Conservation (phyloP, 1,139 yeast genomes). For the Diutina scorzettiae region DNA sequence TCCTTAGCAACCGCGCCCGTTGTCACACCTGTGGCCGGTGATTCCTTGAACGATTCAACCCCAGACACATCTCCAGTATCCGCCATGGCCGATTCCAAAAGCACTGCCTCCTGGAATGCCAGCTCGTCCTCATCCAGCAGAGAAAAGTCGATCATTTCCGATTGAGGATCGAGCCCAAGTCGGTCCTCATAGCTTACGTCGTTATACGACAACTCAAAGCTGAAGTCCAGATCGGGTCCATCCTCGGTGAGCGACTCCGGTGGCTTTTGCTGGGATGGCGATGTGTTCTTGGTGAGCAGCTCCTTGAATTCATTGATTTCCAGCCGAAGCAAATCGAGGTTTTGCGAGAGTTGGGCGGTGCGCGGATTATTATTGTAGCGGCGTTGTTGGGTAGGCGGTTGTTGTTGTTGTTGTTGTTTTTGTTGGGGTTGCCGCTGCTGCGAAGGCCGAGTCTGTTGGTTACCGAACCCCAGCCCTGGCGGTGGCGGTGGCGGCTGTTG, state of each 20-base stretch:
- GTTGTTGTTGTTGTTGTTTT: not conserved
- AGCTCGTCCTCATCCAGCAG: conserved; percentile 2
- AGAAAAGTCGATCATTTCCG: not conserved
- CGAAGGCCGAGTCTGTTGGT: no score
- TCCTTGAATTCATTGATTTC: conserved; percentile 39
- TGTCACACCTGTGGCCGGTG: no score
- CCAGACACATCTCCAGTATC: no score
- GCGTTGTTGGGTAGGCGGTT: conserved; percentile 2
- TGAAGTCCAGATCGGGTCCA: conserved; percentile 17
- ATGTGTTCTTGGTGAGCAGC: conserved; percentile 18
- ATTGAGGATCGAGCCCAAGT: conserved; percentile 21
- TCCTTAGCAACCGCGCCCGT: no score
- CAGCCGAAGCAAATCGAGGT: conserved; percentile 28
- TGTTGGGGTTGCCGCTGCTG: not conserved
- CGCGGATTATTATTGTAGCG: not conserved
- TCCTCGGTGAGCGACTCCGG: not conserved
- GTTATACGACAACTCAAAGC: conserved; percentile 30
- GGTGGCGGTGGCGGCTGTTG: no score
- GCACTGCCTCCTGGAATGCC: not conserved
- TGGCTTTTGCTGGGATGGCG: conserved; percentile 5
- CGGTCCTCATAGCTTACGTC: conserved; percentile 32
- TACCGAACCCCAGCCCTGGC: no score
- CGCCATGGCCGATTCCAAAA: not conserved
- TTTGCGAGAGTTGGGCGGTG: conserved; percentile 21
- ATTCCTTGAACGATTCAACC: no score